These are phyloP conservation scores for Fraxinus latifolia DNA, from an alignment of 305 asterid genomes.

Conservation along the genomic window DNA sequence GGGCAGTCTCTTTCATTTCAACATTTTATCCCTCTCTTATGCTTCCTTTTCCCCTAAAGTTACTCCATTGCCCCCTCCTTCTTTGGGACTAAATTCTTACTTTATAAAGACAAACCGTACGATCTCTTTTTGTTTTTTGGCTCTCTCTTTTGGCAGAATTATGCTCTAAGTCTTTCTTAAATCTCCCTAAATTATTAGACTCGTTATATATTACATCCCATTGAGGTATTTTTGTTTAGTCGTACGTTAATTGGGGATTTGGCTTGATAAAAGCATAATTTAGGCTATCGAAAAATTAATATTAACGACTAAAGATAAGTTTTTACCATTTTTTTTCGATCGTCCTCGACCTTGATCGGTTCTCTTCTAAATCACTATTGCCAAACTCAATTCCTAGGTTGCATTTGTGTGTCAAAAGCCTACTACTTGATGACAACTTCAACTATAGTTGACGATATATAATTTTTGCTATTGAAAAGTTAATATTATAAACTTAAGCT, in stretches of 20 bases:
- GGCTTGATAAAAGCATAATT: not conserved
- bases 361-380: not conserved
- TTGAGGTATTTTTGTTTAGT: not conserved
- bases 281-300: not conserved
- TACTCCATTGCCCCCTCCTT: not conserved
- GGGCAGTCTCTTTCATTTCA: not conserved
- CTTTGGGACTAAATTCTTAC: not conserved
- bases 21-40: not conserved
- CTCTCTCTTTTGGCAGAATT: not conserved
- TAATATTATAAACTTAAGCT: not conserved
- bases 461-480: not conserved
- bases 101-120: not conserved
- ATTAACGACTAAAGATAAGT: not conserved
- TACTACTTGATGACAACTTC: not conserved
- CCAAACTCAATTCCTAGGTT: not conserved
- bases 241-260: not conserved
- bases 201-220: not conserved
- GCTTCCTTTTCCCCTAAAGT: not conserved
- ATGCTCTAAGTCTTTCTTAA: not conserved
- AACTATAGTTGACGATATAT: not conserved
- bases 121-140: not conserved
- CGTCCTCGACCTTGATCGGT: not conserved
- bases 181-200: not conserved
- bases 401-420: not conserved
- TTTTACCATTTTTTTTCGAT: no score